Evolutionary conservation across 116 monocot species (phyloP).

Genomic region (Posidonia oceanica): DNA sequence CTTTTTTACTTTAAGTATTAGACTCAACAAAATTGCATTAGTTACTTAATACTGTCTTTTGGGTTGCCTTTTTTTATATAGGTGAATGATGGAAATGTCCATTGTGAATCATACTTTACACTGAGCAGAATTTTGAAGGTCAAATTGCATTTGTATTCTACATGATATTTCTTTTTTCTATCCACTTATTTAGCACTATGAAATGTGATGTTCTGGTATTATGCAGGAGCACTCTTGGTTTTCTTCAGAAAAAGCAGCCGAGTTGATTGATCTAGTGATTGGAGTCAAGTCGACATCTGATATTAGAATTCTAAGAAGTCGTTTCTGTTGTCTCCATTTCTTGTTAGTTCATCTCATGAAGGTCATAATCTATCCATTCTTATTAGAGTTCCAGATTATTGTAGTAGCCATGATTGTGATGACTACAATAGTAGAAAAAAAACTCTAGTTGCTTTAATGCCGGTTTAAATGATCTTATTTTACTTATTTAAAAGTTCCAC

Average conservation of each 20-base stretch:
- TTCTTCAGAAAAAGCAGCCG: conserved; percentile 36
- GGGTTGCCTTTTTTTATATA: conserved; percentile 16
- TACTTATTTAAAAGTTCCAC: too few relatives aligned
- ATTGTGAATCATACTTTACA: conserved; percentile 38
- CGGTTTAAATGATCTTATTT: too few relatives aligned
- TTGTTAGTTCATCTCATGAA: conserved; percentile 70
- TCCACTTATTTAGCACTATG: neutral
- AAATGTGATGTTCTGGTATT: neutral
- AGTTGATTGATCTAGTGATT: conserved; percentile 60
- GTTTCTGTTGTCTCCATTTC: conserved; percentile 56
- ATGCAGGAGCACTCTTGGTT: conserved; percentile 66
- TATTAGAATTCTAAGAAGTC: conserved; percentile 22
- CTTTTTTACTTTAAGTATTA: neutral
- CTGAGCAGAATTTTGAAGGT: conserved; percentile 80
- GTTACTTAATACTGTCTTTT: neutral
- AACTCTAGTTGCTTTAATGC: too few relatives aligned
- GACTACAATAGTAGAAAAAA: too few relatives aligned
- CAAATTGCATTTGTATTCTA: neutral
- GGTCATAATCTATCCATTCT: conserved; percentile 19
- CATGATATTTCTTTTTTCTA: neutral
- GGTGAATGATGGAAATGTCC: conserved; percentile 26
- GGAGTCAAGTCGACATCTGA: conserved; percentile 28
- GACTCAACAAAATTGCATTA: neutral
- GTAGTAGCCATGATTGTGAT: neutral
- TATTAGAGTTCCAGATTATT: neutral